Conservation (phyloP, 2,329 filamentous ascomycete species). For the Penicillium polonicum region DNA sequence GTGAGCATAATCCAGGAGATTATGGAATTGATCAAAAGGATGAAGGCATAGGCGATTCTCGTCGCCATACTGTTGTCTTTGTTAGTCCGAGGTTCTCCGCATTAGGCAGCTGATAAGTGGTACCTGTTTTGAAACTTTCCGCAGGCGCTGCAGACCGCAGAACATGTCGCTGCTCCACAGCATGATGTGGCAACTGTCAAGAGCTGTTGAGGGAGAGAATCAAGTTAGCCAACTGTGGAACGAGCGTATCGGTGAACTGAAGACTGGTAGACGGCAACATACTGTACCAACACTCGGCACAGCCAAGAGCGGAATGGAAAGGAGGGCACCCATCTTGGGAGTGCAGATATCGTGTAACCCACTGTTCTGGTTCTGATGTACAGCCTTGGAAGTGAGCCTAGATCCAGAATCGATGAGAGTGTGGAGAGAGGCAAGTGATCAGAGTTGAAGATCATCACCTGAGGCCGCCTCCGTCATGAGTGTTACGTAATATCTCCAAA, state of each 20-base stretch:
- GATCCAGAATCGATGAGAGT: neutral
- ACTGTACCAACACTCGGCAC: conserved; percentile 84
- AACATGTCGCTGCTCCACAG: conserved; percentile 94
- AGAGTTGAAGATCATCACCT: conserved; percentile 4
- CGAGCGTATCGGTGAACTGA: neutral
- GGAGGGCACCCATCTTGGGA: conserved; percentile 75
- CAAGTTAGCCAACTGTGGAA: conserved; percentile 14
- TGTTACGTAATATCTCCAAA: neutral
- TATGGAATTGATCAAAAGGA: conserved; percentile 95
- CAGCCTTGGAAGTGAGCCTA: neutral
- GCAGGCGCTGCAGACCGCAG: conserved; percentile 90
- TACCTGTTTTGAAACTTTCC: conserved; percentile 96
- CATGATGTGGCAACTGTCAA: conserved; percentile 81
- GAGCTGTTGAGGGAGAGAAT: conserved; percentile 52
- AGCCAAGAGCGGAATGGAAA: conserved; percentile 86
- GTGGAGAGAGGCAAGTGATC: conserved; percentile 13
- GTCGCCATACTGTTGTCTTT: conserved; percentile 74
- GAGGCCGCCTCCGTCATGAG: conserved; percentile 2
- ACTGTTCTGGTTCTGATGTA: neutral
- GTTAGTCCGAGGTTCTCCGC: conserved; percentile 25
- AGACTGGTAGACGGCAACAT: conserved; percentile 43
- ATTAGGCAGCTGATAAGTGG: conserved; percentile 18
- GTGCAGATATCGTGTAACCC: neutral
- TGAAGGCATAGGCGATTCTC: conserved; percentile 91
- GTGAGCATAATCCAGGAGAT: conserved; percentile 99